A percentile compares a stretch with the other conserved stretches of the same genome.
These are phyloP conservation scores for Capronia americana DNA, from an alignment of 2,329 filamentous ascomycete genomes.

Conservation along the genomic window DNA sequence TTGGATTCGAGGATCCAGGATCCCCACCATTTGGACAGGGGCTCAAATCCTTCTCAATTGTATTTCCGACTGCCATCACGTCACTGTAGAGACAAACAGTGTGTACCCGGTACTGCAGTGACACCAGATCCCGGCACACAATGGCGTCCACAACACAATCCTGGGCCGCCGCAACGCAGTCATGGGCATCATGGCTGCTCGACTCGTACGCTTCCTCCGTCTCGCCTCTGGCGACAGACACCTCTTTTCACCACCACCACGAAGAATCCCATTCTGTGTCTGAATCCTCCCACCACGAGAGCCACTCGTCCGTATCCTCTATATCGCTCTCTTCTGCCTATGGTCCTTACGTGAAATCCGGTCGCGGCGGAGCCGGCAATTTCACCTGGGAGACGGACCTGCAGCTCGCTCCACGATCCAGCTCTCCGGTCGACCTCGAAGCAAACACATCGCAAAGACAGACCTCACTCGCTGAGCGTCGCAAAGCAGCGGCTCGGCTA, in stretches of 20 bases:
- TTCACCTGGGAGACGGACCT: slow-evolving; percentile 58
- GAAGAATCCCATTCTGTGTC: slow-evolving; percentile 27
- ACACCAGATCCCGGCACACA: slow-evolving; percentile 2
- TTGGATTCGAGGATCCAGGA: neutral
- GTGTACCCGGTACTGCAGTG: neutral
- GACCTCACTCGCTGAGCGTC: slow-evolving; percentile 32
- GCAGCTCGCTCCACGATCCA: slow-evolving; percentile 20
- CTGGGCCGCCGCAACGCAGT: slow-evolving; percentile 35
- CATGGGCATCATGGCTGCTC: slow-evolving; percentile 40
- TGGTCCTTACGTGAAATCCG: slow-evolving; percentile 56
- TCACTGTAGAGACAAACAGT: neutral
- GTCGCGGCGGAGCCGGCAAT: slow-evolving; percentile 70
- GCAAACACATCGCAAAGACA: slow-evolving; percentile 44
- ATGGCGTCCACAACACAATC: slow-evolving; percentile 29
- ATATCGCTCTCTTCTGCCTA: slow-evolving; percentile 40
- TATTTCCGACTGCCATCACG: neutral
- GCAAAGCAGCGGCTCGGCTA: slow-evolving; percentile 34
- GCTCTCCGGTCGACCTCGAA: slow-evolving; percentile 51
- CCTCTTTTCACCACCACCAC: slow-evolving; percentile 29
- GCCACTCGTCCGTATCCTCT: slow-evolving; percentile 26
- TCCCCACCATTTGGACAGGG: neutral
- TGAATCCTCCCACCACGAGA: slow-evolving; percentile 24
- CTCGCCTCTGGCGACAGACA: slow-evolving; percentile 30
- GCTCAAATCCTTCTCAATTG: slow-evolving; percentile 11
- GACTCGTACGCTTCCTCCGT: slow-evolving; percentile 39